Conservation (phyloP, 1,139 yeast species). For the Kurtzmaniella natalensis region DNA sequence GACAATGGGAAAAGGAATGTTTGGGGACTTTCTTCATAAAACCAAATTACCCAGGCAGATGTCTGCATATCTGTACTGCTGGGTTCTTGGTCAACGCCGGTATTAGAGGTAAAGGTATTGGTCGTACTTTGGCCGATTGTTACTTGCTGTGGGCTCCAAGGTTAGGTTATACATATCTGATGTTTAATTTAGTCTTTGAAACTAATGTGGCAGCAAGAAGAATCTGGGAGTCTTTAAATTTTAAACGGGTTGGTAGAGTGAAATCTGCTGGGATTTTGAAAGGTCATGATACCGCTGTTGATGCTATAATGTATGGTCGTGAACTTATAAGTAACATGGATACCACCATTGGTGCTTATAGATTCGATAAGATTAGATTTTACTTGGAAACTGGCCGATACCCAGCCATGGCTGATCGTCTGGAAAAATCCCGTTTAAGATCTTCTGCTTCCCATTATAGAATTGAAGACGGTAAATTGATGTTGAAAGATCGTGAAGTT, state of each 20-base stretch:
- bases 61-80: conserved; percentile 90
- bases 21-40: conserved; percentile 79
- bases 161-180: conserved; percentile 78
- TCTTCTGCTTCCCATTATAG: conserved; percentile 79
- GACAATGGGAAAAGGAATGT: conserved; percentile 89
- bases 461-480: conserved; percentile 64
- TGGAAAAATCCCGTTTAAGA: conserved; percentile 79
- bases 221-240: conserved; percentile 76
- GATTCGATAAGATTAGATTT: conserved; percentile 74
- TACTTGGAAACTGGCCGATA: conserved; percentile 83
- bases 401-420: conserved; percentile 77
- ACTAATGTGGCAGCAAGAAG: conserved; percentile 78
- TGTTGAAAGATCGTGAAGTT: conserved; percentile 79
- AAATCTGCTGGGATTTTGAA: conserved; percentile 83
- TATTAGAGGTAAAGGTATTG: conserved; percentile 89
- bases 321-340: conserved; percentile 49
- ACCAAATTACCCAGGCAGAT: conserved; percentile 90
- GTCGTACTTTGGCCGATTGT: conserved; percentile 77
- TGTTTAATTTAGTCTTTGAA: conserved; percentile 84
- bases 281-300: conserved; percentile 80
- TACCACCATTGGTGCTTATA: conserved; percentile 49
- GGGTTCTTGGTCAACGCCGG: conserved; percentile 89
- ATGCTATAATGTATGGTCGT: conserved; percentile 67
- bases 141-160: conserved; percentile 88
- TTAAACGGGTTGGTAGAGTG: conserved; percentile 72